Percentiles rank a stretch among this genome's conserved stretches.
phyloP scores from a whole-genome alignment of 2,329 filamentous ascomycete species.

The Dactylellina leptospora region DNA sequence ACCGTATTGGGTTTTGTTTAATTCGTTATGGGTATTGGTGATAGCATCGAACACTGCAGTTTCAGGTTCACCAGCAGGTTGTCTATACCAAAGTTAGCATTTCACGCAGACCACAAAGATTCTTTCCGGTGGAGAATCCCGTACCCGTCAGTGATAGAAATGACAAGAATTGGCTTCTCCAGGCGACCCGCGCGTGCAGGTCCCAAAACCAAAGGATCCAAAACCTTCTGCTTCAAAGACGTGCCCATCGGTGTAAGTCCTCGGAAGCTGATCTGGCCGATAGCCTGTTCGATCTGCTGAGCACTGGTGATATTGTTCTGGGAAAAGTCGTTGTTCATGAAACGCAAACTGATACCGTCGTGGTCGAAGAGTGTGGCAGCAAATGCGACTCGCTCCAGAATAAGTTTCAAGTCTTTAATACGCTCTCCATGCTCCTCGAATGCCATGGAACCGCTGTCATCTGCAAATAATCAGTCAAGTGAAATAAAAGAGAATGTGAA shows the following conservation, averaged over 20 bases:
- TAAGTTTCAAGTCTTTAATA: constrained; percentile 72
- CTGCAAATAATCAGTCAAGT: constrained; percentile 58
- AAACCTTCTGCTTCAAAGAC: constrained; percentile 70
- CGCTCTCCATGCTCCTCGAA: constrained; percentile 74
- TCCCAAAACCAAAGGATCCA: constrained; percentile 69
- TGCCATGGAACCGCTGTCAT: constrained; percentile 75
- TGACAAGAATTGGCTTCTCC: constrained; percentile 71
- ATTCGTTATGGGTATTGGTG: constrained; percentile 65
- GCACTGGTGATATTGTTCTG: constrained; percentile 68
- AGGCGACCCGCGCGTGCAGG: constrained; percentile 66
- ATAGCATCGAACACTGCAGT: constrained; percentile 69
- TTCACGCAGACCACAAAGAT: neutral
- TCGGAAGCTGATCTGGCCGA: constrained; percentile 70
- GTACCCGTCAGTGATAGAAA: constrained; percentile 63
- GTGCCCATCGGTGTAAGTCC: constrained; percentile 74
- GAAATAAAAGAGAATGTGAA: too few species aligned
- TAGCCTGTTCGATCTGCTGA: constrained; percentile 68
- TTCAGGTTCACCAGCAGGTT: constrained; percentile 71
- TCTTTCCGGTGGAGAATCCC: neutral
- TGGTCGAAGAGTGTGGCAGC: constrained; percentile 74
- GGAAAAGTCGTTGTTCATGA: constrained; percentile 71
- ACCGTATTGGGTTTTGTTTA: constrained; percentile 65
- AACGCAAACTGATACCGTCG: constrained; percentile 73
- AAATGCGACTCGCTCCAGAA: constrained; percentile 70
- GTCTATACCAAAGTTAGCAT: constrained; percentile 66